A percentile compares a stretch with the other conserved stretches of the same genome.
Conservation (phyloP, 1,284 basidiomycete genomes). For the Microbotryum scabiosae region DNA sequence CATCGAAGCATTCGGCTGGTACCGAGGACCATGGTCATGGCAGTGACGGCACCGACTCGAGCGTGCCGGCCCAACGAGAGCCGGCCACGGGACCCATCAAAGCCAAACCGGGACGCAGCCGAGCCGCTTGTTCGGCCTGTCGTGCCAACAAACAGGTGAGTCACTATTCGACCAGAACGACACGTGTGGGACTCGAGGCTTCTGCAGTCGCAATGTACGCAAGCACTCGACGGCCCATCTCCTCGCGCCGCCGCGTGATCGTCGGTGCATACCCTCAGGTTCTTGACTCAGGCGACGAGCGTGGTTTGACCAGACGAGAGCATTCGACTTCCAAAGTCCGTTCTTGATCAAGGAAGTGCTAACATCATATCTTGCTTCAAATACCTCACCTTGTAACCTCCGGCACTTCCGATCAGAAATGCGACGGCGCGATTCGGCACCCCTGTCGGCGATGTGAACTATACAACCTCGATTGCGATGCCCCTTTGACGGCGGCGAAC, state of each 20-base stretch:
- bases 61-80: neutral
- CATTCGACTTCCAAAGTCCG: no score
- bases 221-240: neutral
- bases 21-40: no score
- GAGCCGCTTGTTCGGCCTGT: constrained; percentile 1
- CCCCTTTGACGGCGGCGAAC: neutral
- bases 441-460: constrained; percentile 21
- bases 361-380: no score
- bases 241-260: neutral
- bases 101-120: constrained; percentile 3
- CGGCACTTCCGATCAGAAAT: neutral
- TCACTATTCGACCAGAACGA: neutral
- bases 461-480: constrained; percentile 9
- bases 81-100: neutral
- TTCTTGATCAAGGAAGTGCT: no score
- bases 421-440: neutral
- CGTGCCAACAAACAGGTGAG: neutral
- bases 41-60: no score
- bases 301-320: no score
- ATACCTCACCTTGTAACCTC: no score
- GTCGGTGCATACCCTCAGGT: neutral
- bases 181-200: neutral
- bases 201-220: neutral
- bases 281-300: no score
- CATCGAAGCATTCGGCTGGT: no score